phyloP scores from a whole-genome alignment of 768 basidiomycete species.

The Hericium alpestre region DNA sequence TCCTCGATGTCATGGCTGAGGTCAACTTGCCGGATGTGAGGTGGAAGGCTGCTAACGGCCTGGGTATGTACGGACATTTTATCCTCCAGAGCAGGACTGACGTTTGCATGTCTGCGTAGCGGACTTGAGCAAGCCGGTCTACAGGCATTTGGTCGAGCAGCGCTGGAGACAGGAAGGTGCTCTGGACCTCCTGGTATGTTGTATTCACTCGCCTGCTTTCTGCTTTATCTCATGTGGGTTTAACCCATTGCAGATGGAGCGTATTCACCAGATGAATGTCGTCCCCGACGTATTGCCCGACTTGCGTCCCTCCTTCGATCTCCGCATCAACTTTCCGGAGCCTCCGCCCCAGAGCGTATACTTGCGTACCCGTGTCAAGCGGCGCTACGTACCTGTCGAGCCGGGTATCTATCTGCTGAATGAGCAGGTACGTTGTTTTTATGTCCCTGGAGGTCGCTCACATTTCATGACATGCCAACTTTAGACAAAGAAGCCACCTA shows the following conservation, averaged over 20 bases:
- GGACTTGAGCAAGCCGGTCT: conserved; percentile 57
- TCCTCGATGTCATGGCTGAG: conserved; percentile 70
- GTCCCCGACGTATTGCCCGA: conserved; percentile 76
- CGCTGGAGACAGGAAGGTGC: conserved; percentile 78
- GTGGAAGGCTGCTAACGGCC: conserved; percentile 70
- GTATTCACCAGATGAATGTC: conserved; percentile 83
- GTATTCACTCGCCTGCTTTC: neutral
- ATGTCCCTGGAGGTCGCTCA: neutral
- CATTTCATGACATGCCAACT: neutral
- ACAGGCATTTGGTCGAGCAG: conserved; percentile 74
- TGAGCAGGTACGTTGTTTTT: conserved; percentile 41
- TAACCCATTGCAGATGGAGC: conserved; percentile 62
- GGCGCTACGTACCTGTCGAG: conserved; percentile 37
- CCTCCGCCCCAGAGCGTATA: conserved; percentile 19
- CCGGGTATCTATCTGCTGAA: conserved; percentile 63
- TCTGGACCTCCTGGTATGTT: conserved; percentile 69
- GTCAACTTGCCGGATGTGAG: conserved; percentile 77
- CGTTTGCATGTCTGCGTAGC: conserved; percentile 24
- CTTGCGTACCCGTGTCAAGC: conserved; percentile 17
- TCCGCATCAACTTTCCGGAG: conserved; percentile 52
- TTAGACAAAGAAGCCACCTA: conserved; percentile 58
- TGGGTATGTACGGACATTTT: conserved; percentile 39
- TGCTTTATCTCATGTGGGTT: neutral
- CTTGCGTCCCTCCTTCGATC: conserved; percentile 63
- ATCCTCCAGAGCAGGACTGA: neutral